Percentiles rank a stretch among this genome's conserved stretches.
Conservation (phyloP, 148 eudicot genomes). For the Amaranthus cruentus region DNA sequence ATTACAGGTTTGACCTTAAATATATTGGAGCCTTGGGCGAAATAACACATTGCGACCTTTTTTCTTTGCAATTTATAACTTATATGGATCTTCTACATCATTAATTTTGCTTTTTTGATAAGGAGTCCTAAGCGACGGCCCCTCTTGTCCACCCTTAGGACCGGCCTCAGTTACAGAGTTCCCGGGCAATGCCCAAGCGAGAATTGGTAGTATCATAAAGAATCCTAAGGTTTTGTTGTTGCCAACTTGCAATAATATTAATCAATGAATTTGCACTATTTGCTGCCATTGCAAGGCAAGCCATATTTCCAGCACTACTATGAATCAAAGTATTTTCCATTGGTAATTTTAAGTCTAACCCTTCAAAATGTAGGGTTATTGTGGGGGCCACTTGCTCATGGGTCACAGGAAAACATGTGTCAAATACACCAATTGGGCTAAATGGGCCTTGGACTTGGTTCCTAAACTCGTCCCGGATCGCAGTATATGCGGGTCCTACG, state of each 20-base stretch:
- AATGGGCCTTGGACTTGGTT: conserved; percentile 64
- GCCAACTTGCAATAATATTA: conserved; percentile 80
- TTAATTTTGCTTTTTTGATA: no score
- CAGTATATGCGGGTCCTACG: conserved; percentile 48
- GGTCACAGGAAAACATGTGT: conserved; percentile 68
- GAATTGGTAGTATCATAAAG: conserved; percentile 63
- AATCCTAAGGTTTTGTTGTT: conserved; percentile 88
- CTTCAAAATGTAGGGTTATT: conserved; percentile 59
- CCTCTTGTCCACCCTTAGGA: no score
- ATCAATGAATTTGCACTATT: conserved; percentile 58
- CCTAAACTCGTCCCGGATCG: conserved; percentile 61
- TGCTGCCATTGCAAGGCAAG: conserved; percentile 82
- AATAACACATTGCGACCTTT: no score
- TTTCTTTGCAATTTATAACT: no score
- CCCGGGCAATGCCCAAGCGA: conserved; percentile 66
- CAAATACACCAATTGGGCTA: conserved; percentile 63
- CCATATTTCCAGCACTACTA: conserved; percentile 57
- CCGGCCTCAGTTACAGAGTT: conserved; percentile 54
- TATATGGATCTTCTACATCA: no score
- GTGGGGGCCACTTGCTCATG: conserved; percentile 49
- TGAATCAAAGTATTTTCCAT: conserved; percentile 80
- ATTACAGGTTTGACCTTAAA: not conserved
- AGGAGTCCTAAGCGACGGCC: no score
- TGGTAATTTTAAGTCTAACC: conserved; percentile 56
- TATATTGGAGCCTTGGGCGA: no score